Evolutionary conservation across 352 stramenopile species (phyloP).

Genomic region (Sclerospora graminicola): DNA sequence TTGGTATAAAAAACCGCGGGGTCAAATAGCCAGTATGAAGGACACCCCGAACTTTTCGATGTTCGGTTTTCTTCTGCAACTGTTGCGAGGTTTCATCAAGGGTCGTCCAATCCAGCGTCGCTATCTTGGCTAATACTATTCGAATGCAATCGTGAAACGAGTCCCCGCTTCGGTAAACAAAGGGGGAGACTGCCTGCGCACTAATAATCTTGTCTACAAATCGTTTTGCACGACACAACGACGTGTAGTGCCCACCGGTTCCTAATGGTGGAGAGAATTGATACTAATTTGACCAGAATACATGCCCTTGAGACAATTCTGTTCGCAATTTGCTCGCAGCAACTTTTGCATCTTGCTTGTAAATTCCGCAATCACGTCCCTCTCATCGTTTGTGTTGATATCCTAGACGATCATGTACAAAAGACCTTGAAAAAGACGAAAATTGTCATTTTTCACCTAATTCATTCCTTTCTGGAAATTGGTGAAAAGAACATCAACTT

Average conservation of each 20-base stretch:
- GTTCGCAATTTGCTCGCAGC: slow-evolving; percentile 34
- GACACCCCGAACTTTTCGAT: slow-evolving; percentile 15
- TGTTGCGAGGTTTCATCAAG: too few relatives aligned
- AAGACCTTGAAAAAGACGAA: slow-evolving; percentile 41
- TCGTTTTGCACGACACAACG: slow-evolving; percentile 28
- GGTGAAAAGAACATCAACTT: too few relatives aligned
- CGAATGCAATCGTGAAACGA: too few relatives aligned
- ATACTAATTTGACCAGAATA: slow-evolving; percentile 46
- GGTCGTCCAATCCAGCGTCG: slow-evolving; percentile 67
- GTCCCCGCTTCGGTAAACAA: too few relatives aligned
- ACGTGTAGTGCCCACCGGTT: slow-evolving; percentile 53
- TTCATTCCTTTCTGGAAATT: too few relatives aligned
- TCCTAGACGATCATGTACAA: slow-evolving; percentile 69
- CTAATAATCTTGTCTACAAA: slow-evolving; percentile 25
- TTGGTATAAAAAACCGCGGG: slow-evolving; percentile 10
- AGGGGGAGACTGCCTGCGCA: slow-evolving; percentile 16
- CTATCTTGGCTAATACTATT: too few relatives aligned
- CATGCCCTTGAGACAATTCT: too few relatives aligned
- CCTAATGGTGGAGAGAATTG: slow-evolving; percentile 62
- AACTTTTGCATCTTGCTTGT: slow-evolving; percentile 33
- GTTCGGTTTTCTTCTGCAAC: slow-evolving; percentile 22
- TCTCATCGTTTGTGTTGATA: too few relatives aligned
- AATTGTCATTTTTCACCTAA: slow-evolving; percentile 45
- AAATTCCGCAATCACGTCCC: slow-evolving; percentile 40
- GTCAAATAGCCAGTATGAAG: slow-evolving; percentile 18